Evolutionary conservation across 2,329 filamentous ascomycete species (phyloP).

Genomic region (Aspergillus novoparasiticus): DNA sequence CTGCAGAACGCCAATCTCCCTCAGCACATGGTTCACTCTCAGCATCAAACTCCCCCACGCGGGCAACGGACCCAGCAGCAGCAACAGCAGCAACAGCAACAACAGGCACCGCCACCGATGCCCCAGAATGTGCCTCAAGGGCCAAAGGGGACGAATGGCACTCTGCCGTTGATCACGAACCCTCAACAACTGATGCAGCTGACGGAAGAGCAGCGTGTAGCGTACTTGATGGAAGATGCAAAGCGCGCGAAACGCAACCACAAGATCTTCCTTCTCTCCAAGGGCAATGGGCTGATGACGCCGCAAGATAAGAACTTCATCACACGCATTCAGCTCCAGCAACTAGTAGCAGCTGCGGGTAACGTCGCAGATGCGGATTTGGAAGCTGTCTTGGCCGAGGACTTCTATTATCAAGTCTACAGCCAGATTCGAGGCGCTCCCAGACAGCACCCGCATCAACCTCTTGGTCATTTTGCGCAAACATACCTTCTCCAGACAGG

Average conservation of each 20-base stretch:
- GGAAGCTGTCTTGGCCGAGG: constrained; percentile 81
- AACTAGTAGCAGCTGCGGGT: constrained; percentile 88
- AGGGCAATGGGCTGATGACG: constrained; percentile 97
- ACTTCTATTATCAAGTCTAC: constrained; percentile 99
- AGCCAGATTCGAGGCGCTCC: constrained; percentile 89
- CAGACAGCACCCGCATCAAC: constrained; percentile 88
- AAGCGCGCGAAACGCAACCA: constrained; percentile 96
- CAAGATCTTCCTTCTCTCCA: constrained; percentile 91
- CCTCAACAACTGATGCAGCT: constrained; percentile 75
- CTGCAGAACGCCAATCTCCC: constrained; percentile 76
- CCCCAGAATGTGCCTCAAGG: constrained; percentile 40
- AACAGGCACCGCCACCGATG: constrained; percentile 31
- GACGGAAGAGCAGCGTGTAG: constrained; percentile 79
- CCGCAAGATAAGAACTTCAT: constrained; percentile 99
- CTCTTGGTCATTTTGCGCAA: constrained; percentile 93
- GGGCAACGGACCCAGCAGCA: constrained; percentile 39
- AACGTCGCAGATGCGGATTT: constrained; percentile 78
- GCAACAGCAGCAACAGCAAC: constrained; percentile 36
- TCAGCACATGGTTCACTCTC: constrained; percentile 45
- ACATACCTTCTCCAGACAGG: constrained; percentile 97
- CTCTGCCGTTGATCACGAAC: constrained; percentile 62
- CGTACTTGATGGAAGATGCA: constrained; percentile 86
- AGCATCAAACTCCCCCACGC: constrained; percentile 39
- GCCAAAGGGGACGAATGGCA: constrained; percentile 37
- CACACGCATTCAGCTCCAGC: constrained; percentile 94